A percentile compares a stretch with the other conserved stretches of the same genome.
These are phyloP conservation scores for Penicillium polonicum DNA, from an alignment of 2,329 filamentous ascomycete species.

Conservation along the genomic window DNA sequence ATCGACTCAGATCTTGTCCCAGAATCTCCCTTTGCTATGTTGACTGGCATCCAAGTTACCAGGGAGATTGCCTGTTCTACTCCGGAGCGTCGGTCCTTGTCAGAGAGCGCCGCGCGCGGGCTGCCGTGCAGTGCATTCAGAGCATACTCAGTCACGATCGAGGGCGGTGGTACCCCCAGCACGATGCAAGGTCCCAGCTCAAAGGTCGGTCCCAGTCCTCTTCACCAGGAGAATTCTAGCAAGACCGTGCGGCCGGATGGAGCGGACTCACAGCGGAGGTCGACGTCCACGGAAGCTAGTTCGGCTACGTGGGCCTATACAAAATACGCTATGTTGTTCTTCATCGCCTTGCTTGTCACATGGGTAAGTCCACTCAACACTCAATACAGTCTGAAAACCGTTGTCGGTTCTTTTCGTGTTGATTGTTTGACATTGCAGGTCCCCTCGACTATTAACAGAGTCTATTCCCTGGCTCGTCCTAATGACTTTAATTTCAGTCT, in stretches of 20 bases:
- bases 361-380: slow-evolving; percentile 29
- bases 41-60: slow-evolving; percentile 65
- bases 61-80: slow-evolving; percentile 46
- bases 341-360: slow-evolving; percentile 44
- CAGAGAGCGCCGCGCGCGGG: slow-evolving; percentile 4
- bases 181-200: background rate
- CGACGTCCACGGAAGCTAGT: slow-evolving; percentile 30
- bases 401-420: background rate
- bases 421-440: slow-evolving; percentile 38
- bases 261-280: slow-evolving; percentile 16
- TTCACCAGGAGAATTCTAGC: background rate
- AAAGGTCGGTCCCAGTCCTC: background rate
- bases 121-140: slow-evolving; percentile 11
- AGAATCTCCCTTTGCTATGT: slow-evolving; percentile 47
- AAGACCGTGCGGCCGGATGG: background rate
- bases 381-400: background rate
- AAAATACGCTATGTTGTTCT: slow-evolving; percentile 43
- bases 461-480: slow-evolving; percentile 65
- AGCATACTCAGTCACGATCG: slow-evolving; percentile 37
- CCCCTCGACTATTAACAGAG: slow-evolving; percentile 72
- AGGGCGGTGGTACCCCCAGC: slow-evolving; percentile 19
- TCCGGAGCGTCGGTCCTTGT: slow-evolving; percentile 10
- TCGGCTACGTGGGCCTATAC: slow-evolving; percentile 42
- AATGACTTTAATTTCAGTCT: slow-evolving; percentile 57
- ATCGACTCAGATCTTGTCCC: slow-evolving; percentile 47